Base-by-base conservation (phyloP, 306 rosid species). In the Chamaecrista fasciculata region DNA sequence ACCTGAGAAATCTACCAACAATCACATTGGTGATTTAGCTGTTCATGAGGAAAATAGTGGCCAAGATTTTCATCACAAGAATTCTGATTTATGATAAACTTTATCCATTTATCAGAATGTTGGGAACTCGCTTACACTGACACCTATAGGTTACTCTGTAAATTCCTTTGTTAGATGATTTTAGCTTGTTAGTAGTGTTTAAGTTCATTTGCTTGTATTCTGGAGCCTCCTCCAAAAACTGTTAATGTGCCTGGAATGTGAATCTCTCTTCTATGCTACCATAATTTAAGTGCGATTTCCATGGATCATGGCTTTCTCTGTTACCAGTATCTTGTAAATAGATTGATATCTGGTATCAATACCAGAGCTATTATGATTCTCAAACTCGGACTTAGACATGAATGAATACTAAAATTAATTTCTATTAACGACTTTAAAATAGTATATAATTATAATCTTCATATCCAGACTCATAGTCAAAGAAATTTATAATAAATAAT, bases 101-200 rank as follows among this genome's bases (percentile, higher is more conserved):
- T 37, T 66, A 31, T 21, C 20, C 24, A 50, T 33, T 7, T 26
- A 57, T 63, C 50, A 25, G 44, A 16, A 42, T 43, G 47, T 63
- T 2, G 2, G 26, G 50, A 81, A 71, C n/a, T n/a, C n/a, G n/a
- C n/a, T 56, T 51, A 14, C 53, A 62, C 62, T 37, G 26, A 44
- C 75, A 46, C 60, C 6, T 37, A 37, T 33, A 44, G 46, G 66
- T 33, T 1, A 14, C 23, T 77, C 46, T 77, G 74, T 77, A 77
- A 60, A 73, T 59, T 33, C 64, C 16, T 16, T 60, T 69, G 15
- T 71, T 20, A 26, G 21, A 31, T 47, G 70, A 50, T 72, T 15
- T 59, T 55, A 55, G 51, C 61, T 53, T 55, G 72, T 18, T 37
- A 52, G 76, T 31, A 69, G 62, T 24, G 9, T 60, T 60, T 36